phyloP scores from a whole-genome alignment of 2,329 filamentous ascomycete genomes.

The Cladosporium sp. region DNA sequence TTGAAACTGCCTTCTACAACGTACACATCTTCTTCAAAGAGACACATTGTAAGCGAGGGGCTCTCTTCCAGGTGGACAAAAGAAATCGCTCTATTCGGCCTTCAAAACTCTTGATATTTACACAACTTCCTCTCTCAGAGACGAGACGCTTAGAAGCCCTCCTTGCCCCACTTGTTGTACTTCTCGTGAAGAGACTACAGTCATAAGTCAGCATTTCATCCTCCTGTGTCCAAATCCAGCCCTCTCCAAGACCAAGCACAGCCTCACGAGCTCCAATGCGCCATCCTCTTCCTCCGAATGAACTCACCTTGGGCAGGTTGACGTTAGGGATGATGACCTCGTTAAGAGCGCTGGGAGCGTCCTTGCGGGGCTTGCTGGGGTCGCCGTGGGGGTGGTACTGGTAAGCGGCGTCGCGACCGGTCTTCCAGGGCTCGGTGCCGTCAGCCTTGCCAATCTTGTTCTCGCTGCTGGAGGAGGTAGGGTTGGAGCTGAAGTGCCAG shows the following conservation, averaged over 20 bases:
- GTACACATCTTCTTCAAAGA: not conserved
- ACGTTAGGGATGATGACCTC: constrained; percentile 92
- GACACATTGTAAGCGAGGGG: not conserved
- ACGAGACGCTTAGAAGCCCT: constrained; percentile 66
- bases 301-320: constrained; percentile 78
- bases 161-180: constrained; percentile 99
- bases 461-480: constrained; percentile 83
- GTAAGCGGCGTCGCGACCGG: constrained; percentile 62
- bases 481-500: constrained; percentile 84
- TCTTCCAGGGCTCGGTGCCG: constrained; percentile 90
- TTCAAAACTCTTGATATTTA: constrained; percentile 20
- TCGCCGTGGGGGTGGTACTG: constrained; percentile 77
- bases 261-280: not conserved
- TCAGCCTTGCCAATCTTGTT: constrained; percentile 70
- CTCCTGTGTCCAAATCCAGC: not conserved
- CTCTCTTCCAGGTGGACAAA: constrained; percentile 5
- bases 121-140: constrained; percentile 3
- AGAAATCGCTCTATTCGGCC: constrained; percentile 19
- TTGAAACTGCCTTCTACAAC: not conserved
- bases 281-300: not conserved
- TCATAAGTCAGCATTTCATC: constrained; percentile 9
- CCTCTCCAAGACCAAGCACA: not conserved
- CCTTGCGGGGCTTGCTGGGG: constrained; percentile 69
- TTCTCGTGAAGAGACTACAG: constrained; percentile 87
- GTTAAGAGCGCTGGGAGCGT: constrained; percentile 94